Percentiles rank a stretch among this genome's conserved stretches.
Conservation (phyloP, 768 basidiomycete genomes). For the Cystobasidium onofrii region DNA sequence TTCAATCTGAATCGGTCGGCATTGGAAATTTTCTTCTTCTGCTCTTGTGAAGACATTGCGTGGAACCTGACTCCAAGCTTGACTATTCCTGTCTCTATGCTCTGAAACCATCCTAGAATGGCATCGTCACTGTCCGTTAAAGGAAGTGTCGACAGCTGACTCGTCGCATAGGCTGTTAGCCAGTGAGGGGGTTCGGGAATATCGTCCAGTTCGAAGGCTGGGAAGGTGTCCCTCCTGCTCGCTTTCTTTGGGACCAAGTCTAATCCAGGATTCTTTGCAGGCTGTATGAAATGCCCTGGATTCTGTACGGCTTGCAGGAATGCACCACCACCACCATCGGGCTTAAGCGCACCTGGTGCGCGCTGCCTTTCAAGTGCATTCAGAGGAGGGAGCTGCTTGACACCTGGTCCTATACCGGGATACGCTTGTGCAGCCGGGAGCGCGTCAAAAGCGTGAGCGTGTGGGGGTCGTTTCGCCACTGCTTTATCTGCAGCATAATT, state of each 20-base stretch:
- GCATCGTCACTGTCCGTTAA: not conserved
- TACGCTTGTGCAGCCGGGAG: not conserved
- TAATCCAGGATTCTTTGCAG: not conserved
- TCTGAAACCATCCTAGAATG: constrained; percentile 9
- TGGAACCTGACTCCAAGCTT: not conserved
- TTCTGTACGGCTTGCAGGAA: not conserved
- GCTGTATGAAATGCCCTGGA: not conserved
- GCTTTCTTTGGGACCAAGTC: not conserved
- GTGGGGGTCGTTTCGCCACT: not conserved
- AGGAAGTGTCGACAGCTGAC: not conserved
- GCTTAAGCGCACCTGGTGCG: not conserved
- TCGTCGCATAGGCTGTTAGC: not conserved
- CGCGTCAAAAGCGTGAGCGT: not conserved
- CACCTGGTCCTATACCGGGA: not conserved
- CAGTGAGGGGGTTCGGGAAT: constrained; percentile 19
- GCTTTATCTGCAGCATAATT: not conserved
- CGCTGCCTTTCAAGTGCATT: not conserved
- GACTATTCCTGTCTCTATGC: not conserved
- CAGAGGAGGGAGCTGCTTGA: not conserved
- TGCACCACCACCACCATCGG: not conserved
- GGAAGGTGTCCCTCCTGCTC: not conserved
- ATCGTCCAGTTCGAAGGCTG: not conserved
- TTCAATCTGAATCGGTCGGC: constrained; percentile 11
- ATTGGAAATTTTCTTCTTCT: constrained; percentile 12
- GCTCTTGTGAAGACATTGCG: not conserved